Percentiles rank a stretch among this genome's conserved stretches.
These are phyloP conservation scores for Nemania sp. DNA, from an alignment of 2,329 filamentous ascomycete genomes.

Conservation along the genomic window DNA sequence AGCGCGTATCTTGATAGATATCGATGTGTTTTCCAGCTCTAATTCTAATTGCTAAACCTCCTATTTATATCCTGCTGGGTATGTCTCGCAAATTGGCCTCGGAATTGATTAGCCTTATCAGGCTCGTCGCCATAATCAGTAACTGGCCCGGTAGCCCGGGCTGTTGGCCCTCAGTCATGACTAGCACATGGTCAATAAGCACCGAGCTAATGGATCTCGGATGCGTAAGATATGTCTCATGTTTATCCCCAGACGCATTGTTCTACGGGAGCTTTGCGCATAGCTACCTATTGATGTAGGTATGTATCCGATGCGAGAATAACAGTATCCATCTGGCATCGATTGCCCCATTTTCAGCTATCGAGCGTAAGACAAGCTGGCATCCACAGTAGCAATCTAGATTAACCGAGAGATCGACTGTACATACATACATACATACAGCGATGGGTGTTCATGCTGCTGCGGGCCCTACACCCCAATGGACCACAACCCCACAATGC, in stretches of 20 bases:
- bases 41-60: background rate
- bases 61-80: background rate
- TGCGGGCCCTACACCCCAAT: background rate
- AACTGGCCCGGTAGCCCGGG: background rate
- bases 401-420: too few relatives aligned
- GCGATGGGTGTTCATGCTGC: background rate
- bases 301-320: too few relatives aligned
- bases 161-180: background rate
- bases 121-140: too few relatives aligned
- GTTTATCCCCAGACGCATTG: too few relatives aligned
- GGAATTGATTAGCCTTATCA: background rate
- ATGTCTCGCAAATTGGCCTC: background rate
- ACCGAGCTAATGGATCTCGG: background rate
- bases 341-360: constrained; percentile 6
- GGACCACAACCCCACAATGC: constrained; percentile 6
- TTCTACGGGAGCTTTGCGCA: too few relatives aligned
- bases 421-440: background rate
- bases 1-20: background rate
- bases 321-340: background rate
- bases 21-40: constrained; percentile 14
- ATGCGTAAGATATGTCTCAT: background rate
- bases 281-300: too few relatives aligned
- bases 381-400: too few relatives aligned
- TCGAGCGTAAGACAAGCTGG: background rate
- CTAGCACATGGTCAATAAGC: background rate